phyloP scores from a whole-genome alignment of 1,284 basidiomycete species.

The Ustilago bromivora region DNA sequence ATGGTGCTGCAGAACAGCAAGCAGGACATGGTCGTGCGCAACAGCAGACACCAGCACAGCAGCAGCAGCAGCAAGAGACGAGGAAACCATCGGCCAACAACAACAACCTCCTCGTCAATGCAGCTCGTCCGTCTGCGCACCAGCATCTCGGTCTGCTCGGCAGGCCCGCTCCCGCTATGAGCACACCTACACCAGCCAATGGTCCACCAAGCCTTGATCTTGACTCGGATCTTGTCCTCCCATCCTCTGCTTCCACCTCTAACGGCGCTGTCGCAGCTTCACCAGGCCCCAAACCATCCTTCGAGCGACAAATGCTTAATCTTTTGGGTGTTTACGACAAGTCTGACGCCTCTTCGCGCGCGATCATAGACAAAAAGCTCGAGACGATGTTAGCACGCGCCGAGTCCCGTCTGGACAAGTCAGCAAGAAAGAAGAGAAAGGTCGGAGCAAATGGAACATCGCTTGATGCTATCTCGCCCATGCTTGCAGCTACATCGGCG shows the following conservation, averaged over 20 bases:
- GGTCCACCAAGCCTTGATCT: constrained; percentile 14
- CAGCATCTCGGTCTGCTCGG: constrained; percentile 34
- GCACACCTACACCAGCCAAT: constrained; percentile 17
- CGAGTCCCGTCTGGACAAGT: constrained; percentile 21
- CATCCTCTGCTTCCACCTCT: background rate
- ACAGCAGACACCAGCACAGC: constrained; percentile 8
- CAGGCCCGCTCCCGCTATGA: constrained; percentile 10
- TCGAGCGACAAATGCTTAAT: constrained; percentile 41
- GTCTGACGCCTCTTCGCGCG: constrained; percentile 21
- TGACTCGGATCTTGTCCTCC: constrained; percentile 11
- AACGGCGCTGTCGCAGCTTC: background rate
- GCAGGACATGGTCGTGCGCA: background rate
- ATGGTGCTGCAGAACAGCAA: constrained; percentile 6
- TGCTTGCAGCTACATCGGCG: constrained; percentile 12
- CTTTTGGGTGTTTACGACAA: constrained; percentile 38
- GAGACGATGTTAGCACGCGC: constrained; percentile 25
- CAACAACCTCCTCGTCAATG: constrained; percentile 29
- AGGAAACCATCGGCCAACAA: constrained; percentile 7
- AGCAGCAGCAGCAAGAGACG: constrained; percentile 7
- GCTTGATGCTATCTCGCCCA: background rate
- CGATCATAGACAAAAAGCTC: constrained; percentile 35
- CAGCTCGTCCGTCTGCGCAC: constrained; percentile 22
- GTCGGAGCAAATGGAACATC: constrained; percentile 12
- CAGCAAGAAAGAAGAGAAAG: constrained; percentile 28
- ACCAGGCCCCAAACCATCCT: constrained; percentile 22